A percentile compares a stretch with the other conserved stretches of the same genome.
phyloP scores from a whole-genome alignment of 1,284 basidiomycete genomes.

The Ceraceosorus guamensis region DNA sequence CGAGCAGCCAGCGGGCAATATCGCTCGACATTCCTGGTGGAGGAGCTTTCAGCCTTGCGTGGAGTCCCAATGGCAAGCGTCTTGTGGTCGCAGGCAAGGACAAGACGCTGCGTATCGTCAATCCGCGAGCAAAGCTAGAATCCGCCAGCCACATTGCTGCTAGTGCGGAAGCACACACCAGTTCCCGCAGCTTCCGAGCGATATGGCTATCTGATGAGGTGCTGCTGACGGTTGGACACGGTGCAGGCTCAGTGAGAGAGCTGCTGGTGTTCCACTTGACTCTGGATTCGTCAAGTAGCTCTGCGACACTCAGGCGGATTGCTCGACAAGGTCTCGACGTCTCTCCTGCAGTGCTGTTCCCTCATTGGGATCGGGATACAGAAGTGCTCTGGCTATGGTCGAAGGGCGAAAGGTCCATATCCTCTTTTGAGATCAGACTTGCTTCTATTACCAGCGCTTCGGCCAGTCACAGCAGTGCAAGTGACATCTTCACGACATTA shows the following conservation, averaged over 20 bases:
- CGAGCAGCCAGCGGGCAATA: neutral
- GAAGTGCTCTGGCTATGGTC: constrained; percentile 51
- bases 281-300: too few species aligned
- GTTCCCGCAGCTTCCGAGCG: constrained; percentile 49
- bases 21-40: constrained; percentile 3
- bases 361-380: constrained; percentile 52
- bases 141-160: too few species aligned
- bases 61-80: constrained; percentile 46
- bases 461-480: too few species aligned
- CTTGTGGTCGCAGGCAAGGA: constrained; percentile 52
- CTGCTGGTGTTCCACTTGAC: constrained; percentile 49
- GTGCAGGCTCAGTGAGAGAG: constrained; percentile 50
- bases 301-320: too few species aligned
- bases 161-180: constrained; percentile 32
- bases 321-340: too few species aligned
- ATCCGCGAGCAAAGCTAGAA: constrained; percentile 43
- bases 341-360: constrained; percentile 52
- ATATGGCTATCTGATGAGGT: constrained; percentile 49
- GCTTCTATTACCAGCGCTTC: constrained; percentile 23
- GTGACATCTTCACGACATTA: constrained; percentile 9
- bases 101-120: constrained; percentile 48
- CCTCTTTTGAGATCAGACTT: constrained; percentile 43
- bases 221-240: constrained; percentile 51
- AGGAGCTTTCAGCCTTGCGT: constrained; percentile 22
- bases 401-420: constrained; percentile 52